Base-by-base conservation (phyloP, 106 monocot genomes). In the Dendrobium officinale region DNA sequence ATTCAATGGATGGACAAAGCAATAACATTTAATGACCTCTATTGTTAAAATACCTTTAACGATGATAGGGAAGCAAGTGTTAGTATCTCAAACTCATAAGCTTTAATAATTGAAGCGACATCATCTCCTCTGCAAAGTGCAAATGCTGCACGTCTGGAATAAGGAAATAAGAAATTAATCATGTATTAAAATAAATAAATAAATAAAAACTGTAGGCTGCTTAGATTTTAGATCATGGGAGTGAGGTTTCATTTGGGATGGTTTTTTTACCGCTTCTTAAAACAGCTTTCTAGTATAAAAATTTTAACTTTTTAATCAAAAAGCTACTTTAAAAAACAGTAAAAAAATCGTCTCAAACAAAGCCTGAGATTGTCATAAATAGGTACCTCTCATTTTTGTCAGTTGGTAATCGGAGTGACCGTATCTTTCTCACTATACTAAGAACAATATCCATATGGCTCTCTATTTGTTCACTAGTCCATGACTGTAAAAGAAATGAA, bases 11-110 rank as follows among this genome's bases (percentile, higher is more conserved):
- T 18, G 61, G 18, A 70, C 27, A 29, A 5, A 31, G 3, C 17
- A 73, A 42, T 42, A 42, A 42, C 6, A 73, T 42, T 40, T 40
- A 4, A 73, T 42, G 42, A 19, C 19, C 6, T 17, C 19, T 17
- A 29, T 29, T 42, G 73, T 19, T 18, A 15, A 11, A 15, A 54
- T 88, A 99, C 98, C 95, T 95, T 87, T 37, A 99, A 66, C 66
- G 89, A 91, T 72, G 92, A 92, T 45, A 99, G 56, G 66, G 90
- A 85, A 80, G 91, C 89, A 83, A 99, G 95, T 77, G 91, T 95
- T 18, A 83, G 44, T n/a, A 99, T 99, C 83, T 91, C 89, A 84
- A 88, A 85, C 61, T 91, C 87, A 80, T 95, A 89, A 2, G 42
- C 64, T 81, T 55, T 83, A 45, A 99, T 85, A 70, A 82, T 77